phyloP scores from a whole-genome alignment of 306 rosid species.

The Prunus davidiana region DNA sequence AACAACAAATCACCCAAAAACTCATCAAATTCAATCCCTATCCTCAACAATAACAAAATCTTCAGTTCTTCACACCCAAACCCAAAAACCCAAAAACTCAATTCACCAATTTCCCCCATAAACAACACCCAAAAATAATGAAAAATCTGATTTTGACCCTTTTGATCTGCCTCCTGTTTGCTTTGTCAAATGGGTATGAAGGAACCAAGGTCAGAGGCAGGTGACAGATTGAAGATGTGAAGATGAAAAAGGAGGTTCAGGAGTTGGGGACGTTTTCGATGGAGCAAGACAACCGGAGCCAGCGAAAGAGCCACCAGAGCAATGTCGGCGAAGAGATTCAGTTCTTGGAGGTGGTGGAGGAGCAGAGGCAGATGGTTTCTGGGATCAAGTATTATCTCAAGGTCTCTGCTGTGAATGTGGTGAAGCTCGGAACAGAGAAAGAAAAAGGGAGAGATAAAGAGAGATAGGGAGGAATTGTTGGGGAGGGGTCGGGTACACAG shows the following conservation, averaged over 20 bases:
- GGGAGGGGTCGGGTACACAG: no score
- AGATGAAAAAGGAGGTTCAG: slow-evolving; percentile 59
- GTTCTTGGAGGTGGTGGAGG: no score
- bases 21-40: background rate
- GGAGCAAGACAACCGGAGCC: no score
- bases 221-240: slow-evolving; percentile 45
- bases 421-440: no score
- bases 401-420: no score
- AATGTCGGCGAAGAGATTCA: no score
- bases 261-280: slow-evolving; percentile 51
- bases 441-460: no score
- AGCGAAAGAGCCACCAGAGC: no score
- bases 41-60: background rate
- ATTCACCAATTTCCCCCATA: background rate
- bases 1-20: background rate
- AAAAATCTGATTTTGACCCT: background rate
- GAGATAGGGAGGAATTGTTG: no score
- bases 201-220: slow-evolving; percentile 41
- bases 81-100: background rate
- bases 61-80: background rate
- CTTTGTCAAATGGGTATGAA: slow-evolving; percentile 24
- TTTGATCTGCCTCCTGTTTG: background rate
- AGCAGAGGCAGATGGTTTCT: no score
- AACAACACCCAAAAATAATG: background rate
- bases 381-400: no score